Percentiles rank a stretch among this genome's conserved stretches.
Evolutionary conservation across 2,329 filamentous ascomycete species (phyloP).

Genomic region (Sporothrix curviconia): DNA sequence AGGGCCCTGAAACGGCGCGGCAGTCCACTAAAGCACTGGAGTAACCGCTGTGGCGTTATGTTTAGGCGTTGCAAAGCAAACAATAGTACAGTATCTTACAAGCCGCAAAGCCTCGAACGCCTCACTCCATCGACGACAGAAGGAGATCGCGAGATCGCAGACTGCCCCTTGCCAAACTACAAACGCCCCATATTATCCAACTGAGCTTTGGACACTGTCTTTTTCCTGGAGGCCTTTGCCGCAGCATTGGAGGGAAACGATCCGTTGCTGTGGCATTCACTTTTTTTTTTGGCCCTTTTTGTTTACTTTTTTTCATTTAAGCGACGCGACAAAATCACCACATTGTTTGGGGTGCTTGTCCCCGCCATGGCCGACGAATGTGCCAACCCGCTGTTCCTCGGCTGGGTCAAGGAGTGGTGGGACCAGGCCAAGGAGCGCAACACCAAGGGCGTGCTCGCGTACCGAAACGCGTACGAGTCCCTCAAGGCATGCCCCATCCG

Average conservation of each 20-base stretch:
- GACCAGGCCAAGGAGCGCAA: slow-evolving; percentile 62
- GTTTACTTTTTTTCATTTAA: background rate
- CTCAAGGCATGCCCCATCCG: slow-evolving; percentile 66
- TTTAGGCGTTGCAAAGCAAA: too few relatives aligned
- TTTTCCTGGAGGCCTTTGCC: background rate
- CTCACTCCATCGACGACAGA: too few relatives aligned
- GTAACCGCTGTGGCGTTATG: background rate
- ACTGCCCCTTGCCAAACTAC: background rate
- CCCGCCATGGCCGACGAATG: slow-evolving; percentile 32
- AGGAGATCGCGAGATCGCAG: too few relatives aligned
- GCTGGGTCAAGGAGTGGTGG: slow-evolving; percentile 72
- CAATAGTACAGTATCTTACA: too few relatives aligned
- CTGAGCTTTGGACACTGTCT: background rate
- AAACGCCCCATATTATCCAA: background rate
- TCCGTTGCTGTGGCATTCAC: background rate
- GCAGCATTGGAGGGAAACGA: background rate
- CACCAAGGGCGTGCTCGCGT: slow-evolving; percentile 63
- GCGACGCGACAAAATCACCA: background rate
- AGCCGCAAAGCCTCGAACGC: too few relatives aligned
- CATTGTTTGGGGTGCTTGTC: background rate
- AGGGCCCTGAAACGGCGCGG: background rate
- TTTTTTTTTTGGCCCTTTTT: background rate
- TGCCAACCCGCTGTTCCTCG: slow-evolving; percentile 64
- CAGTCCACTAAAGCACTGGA: background rate
- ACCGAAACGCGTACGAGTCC: slow-evolving; percentile 69